Evolutionary conservation across 495 filamentous ascomycete genomes (phyloP).

Genomic region (Penicillium dipodomyicola): DNA sequence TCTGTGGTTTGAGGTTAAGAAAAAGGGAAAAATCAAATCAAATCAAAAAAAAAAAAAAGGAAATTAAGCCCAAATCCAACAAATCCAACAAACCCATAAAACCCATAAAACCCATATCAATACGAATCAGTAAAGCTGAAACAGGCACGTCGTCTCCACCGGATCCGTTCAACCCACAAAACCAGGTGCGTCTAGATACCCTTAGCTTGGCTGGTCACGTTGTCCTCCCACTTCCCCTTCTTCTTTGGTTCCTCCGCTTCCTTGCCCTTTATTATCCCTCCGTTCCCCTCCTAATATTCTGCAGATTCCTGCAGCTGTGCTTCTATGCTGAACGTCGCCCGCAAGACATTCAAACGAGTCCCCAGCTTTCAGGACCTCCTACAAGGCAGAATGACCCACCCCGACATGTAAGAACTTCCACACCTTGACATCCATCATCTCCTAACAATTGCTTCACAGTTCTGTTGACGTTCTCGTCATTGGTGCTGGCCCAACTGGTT

Average conservation of each 20-base stretch:
- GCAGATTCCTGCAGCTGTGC: slow-evolving; percentile 38
- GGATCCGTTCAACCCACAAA: slow-evolving; percentile 22
- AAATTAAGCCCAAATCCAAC: not conserved
- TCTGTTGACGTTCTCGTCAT: slow-evolving; percentile 97
- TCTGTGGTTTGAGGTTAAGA: slow-evolving; percentile 5
- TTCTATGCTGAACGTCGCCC: slow-evolving; percentile 52
- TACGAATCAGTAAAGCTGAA: slow-evolving; percentile 38
- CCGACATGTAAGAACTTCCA: slow-evolving; percentile 45
- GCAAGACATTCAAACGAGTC: slow-evolving; percentile 54
- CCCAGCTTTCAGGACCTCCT: slow-evolving; percentile 59
- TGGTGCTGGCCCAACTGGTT: slow-evolving; percentile 93
- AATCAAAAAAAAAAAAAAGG: not conserved
- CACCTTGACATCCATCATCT: not conserved
- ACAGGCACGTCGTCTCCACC: slow-evolving; percentile 33
- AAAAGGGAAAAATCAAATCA: too few species aligned
- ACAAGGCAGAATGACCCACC: slow-evolving; percentile 59
- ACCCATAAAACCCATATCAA: not conserved
- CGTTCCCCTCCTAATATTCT: slow-evolving; percentile 20
- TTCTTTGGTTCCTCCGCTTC: slow-evolving; percentile 18
- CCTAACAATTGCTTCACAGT: slow-evolving; percentile 48
- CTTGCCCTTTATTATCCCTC: slow-evolving; percentile 25
- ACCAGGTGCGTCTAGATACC: slow-evolving; percentile 15
- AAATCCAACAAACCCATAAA: not conserved
- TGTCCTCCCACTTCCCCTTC: slow-evolving; percentile 26
- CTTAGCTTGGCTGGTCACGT: slow-evolving; percentile 36